Evolutionary conservation across 139 green algal genomes (phyloP).

Genomic region (Trebouxia sp.): DNA sequence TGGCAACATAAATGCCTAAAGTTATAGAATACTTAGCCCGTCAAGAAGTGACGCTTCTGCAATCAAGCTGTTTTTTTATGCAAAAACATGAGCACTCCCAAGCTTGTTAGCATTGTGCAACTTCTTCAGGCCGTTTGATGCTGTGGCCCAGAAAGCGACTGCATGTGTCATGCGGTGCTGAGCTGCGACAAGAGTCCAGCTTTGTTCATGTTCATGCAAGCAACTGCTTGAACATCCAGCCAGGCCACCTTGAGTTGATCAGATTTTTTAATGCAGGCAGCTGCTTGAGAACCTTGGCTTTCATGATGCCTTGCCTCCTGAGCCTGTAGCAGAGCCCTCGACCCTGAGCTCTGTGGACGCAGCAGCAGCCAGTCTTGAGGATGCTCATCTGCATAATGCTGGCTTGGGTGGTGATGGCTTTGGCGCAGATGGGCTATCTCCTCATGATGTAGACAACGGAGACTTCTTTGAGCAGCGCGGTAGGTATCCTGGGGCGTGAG

Average conservation of each 20-base stretch:
- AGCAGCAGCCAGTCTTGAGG: slow-evolving; percentile 20
- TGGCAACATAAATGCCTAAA: too few species aligned
- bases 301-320: slow-evolving; percentile 52
- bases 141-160: too few species aligned
- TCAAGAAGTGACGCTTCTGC: too few species aligned
- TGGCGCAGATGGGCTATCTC: not conserved
- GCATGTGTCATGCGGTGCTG: too few species aligned
- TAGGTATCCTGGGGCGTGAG: slow-evolving; percentile 14
- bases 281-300: slow-evolving; percentile 90
- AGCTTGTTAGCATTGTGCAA: not conserved
- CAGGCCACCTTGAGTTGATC: not conserved
- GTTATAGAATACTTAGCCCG: too few species aligned
- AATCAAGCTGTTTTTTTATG: too few species aligned
- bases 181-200: not conserved
- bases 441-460: slow-evolving; percentile 2
- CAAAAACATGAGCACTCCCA: not conserved
- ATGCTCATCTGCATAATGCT: not conserved
- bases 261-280: slow-evolving; percentile 36
- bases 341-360: slow-evolving; percentile 11
- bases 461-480: slow-evolving; percentile 53
- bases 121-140: not conserved
- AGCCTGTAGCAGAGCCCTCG: slow-evolving; percentile 28
- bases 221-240: too few species aligned
- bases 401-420: not conserved
- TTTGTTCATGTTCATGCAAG: not conserved